A percentile compares a stretch with the other conserved stretches of the same genome.
phyloP scores from a whole-genome alignment of 768 basidiomycete genomes.

The Sporobolomyces roseus region DNA sequence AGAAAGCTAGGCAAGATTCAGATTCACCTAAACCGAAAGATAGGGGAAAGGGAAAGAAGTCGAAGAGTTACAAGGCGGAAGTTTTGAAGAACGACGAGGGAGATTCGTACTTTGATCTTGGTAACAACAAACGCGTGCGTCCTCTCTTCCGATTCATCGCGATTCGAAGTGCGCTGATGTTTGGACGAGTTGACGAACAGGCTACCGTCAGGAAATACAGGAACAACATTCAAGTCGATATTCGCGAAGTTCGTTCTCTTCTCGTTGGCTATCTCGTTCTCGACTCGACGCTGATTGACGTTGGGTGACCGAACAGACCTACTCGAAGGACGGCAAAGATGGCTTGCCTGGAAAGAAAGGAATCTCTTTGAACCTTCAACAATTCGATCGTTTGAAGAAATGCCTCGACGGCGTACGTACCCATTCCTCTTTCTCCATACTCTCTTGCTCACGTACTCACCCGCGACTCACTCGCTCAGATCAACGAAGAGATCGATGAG shows the following conservation, averaged over 20 bases:
- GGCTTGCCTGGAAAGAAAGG: conserved; percentile 47
- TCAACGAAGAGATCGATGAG: not conserved
- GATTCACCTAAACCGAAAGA: not conserved
- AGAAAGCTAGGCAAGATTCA: not conserved
- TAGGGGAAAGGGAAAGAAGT: conserved; percentile 5
- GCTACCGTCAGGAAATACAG: conserved; percentile 46
- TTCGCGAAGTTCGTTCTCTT: conserved; percentile 46
- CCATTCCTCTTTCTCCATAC: too few relatives aligned
- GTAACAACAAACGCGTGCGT: conserved; percentile 37
- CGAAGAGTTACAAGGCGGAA: not conserved
- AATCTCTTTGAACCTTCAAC: conserved; percentile 44
- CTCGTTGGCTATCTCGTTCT: too few relatives aligned
- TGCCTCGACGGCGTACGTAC: not conserved
- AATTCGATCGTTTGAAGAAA: conserved; percentile 43
- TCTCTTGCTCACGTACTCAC: too few relatives aligned
- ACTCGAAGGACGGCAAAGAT: conserved; percentile 47
- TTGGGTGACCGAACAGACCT: conserved; percentile 44
- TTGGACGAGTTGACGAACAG: not conserved
- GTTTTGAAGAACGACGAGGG: conserved; percentile 16
- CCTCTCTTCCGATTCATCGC: too few relatives aligned
- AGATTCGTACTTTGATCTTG: conserved; percentile 40
- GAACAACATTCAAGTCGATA: conserved; percentile 45
- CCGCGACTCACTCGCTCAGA: too few relatives aligned
- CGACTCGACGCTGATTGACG: too few relatives aligned
- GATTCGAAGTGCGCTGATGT: too few relatives aligned